A percentile compares a stretch with the other conserved stretches of the same genome.
Conservation (phyloP, 2,329 filamentous ascomycete genomes). For the Xylaria sp. region DNA sequence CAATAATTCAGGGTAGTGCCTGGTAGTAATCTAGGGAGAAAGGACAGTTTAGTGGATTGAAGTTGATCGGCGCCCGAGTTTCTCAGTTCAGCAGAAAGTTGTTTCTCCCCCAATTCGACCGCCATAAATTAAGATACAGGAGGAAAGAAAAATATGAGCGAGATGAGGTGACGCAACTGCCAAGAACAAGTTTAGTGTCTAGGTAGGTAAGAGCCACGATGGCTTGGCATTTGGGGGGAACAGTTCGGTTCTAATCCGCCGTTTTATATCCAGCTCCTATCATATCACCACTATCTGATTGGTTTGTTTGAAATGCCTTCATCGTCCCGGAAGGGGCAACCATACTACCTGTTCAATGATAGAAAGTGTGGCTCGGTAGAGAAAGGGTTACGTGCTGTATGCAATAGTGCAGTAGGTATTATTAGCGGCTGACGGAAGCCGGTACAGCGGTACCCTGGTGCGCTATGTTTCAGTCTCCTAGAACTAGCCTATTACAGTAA, state of each 20-base stretch:
- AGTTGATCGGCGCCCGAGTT: constrained; percentile 32
- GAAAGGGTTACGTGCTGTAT: not conserved
- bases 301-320: constrained; percentile 16
- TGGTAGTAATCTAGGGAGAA: not conserved
- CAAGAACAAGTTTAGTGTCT: not conserved
- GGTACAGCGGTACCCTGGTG: constrained; percentile 9
- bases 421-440: constrained; percentile 20
- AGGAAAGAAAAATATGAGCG: constrained; percentile 8
- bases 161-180: constrained; percentile 31
- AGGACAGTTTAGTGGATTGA: constrained; percentile 8
- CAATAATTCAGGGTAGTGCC: not conserved
- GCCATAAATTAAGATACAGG: constrained; percentile 16
- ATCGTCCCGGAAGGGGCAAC: constrained; percentile 17
- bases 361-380: not conserved
- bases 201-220: constrained; percentile 20
- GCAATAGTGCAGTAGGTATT: not conserved
- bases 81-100: constrained; percentile 25
- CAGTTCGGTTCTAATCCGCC: not conserved
- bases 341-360: not conserved
- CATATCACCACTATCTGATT: not conserved
- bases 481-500: constrained; percentile 16
- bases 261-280: constrained; percentile 21
- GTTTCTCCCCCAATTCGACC: not conserved
- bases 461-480: constrained; percentile 36
- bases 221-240: constrained; percentile 30